Evolutionary conservation across 2,329 filamentous ascomycete species (phyloP), one percentile per base, ranked within the genome.

Genomic region (Onygenales sp.): DNA sequence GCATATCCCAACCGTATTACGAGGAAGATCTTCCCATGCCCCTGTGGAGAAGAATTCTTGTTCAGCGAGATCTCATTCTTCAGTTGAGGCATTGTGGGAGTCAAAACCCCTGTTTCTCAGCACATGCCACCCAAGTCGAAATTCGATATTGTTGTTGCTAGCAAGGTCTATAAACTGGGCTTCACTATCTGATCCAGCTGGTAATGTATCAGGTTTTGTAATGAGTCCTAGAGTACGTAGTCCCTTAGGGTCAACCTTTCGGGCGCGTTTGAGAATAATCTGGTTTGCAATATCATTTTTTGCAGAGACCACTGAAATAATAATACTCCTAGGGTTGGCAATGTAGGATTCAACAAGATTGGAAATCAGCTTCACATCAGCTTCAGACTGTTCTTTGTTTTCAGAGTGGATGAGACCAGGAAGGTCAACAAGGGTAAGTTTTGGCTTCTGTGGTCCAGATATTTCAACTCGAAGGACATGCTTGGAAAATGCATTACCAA

Each of bases 211-310:
- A 1, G 66, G 67, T 48, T 68, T 68, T 8, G 67, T 69, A 51
- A 69, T 64, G 38, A 68, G 58, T 4, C 66, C 67, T 8, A 68
- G 48, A 2, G 66, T 69, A 5, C 66, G 60, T 6, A 54, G 41
- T 7, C 66, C 62, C 17, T 58, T 39, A 2, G 54, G 52, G 50
- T 69, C 67, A 39, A 59, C 55, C 8, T 59, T 43, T 27, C 54
- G 42, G 1, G 57, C 57, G 5, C 54, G 39, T n/a, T 77, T 71
- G 0, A 81, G 66, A 4, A 87, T 76, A 8, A 74, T 69, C 59
- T 87, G 83, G 35, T 82, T 78, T 5, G 78, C 78, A 58, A 75
- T 72, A 43, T 82, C 73, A 11, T 69, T 68, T 38, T 71, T 75
- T 1, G 78, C 78, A 0, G 74, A 70, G 1, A 82, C 65, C 0